phyloP scores from a whole-genome alignment of 2,329 filamentous ascomycete species.

The Diaporthe destruens region DNA sequence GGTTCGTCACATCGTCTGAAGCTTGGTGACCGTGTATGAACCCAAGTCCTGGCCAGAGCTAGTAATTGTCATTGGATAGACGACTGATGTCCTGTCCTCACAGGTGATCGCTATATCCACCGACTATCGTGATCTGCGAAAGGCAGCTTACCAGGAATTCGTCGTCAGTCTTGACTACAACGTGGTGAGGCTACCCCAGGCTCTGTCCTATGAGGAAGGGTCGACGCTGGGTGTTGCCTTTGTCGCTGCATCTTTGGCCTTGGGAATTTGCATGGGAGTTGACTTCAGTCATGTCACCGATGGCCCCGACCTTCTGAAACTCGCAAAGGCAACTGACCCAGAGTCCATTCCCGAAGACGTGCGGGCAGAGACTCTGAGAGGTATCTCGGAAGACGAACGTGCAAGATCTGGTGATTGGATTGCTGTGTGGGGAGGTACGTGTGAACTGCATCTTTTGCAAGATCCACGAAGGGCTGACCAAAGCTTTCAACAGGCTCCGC shows the following conservation, averaged over 20 bases:
- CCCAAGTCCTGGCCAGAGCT: neutral
- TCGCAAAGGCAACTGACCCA: conserved; percentile 61
- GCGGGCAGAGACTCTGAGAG: conserved; percentile 70
- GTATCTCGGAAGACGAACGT: conserved; percentile 64
- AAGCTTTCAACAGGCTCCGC: conserved; percentile 64
- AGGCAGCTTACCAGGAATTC: conserved; percentile 79
- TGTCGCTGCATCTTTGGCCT: conserved; percentile 74
- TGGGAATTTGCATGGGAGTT: conserved; percentile 78
- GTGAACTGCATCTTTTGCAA: neutral
- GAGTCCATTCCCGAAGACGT: conserved; percentile 71
- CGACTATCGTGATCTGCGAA: conserved; percentile 79
- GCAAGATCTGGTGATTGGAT: conserved; percentile 75
- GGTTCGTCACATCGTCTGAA: conserved; percentile 62
- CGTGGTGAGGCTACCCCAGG: conserved; percentile 69
- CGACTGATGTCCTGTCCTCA: neutral
- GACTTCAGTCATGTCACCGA: conserved; percentile 66
- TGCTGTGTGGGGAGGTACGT: conserved; percentile 77
- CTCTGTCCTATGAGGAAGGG: conserved; percentile 65
- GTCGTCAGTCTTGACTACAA: conserved; percentile 75
- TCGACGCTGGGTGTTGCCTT: conserved; percentile 78
- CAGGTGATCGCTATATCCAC: conserved; percentile 76
- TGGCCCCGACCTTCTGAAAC: conserved; percentile 70
- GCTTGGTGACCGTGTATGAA: conserved; percentile 64
- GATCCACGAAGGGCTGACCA: neutral
- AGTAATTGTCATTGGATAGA: neutral